Evolutionary conservation across 2,329 filamentous ascomycete species (phyloP).

Genomic region (Epichloe uncinata): DNA sequence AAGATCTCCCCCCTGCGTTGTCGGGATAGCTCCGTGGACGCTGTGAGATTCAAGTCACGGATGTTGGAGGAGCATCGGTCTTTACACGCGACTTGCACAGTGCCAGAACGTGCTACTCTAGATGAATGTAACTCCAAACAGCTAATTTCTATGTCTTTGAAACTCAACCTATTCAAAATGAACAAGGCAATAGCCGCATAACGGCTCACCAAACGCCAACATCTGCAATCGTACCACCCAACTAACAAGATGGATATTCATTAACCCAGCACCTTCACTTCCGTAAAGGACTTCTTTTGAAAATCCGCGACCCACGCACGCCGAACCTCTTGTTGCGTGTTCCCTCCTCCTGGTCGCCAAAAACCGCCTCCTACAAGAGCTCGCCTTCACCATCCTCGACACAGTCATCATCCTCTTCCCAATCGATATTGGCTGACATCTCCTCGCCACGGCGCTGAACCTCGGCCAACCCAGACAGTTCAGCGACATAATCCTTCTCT

Average conservation of each 20-base stretch:
- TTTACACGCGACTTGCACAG: too few relatives aligned
- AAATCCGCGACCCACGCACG: not conserved
- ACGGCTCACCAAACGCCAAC: not conserved
- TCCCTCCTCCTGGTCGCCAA: not conserved
- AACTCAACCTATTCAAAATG: not conserved
- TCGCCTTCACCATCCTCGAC: constrained; percentile 43
- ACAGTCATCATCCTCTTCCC: constrained; percentile 42
- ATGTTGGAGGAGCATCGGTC: not conserved
- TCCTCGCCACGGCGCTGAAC: constrained; percentile 49
- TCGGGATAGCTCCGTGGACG: too few relatives aligned
- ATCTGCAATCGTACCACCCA: not conserved
- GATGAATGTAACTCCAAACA: too few relatives aligned
- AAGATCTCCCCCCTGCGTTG: not conserved
- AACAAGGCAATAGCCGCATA: not conserved
- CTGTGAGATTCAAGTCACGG: too few relatives aligned
- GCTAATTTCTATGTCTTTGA: not conserved
- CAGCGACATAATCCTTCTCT: constrained; percentile 66
- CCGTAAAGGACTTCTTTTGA: not conserved
- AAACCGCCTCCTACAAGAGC: constrained; percentile 21
- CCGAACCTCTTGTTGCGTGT: not conserved
- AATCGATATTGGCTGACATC: constrained; percentile 41
- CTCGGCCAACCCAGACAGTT: constrained; percentile 60
- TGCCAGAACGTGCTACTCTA: too few relatives aligned
- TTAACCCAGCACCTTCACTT: not conserved
- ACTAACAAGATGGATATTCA: not conserved